Base-by-base conservation (phyloP, 495 filamentous ascomycete genomes). In the Rostrohypoxylon terebratum region DNA sequence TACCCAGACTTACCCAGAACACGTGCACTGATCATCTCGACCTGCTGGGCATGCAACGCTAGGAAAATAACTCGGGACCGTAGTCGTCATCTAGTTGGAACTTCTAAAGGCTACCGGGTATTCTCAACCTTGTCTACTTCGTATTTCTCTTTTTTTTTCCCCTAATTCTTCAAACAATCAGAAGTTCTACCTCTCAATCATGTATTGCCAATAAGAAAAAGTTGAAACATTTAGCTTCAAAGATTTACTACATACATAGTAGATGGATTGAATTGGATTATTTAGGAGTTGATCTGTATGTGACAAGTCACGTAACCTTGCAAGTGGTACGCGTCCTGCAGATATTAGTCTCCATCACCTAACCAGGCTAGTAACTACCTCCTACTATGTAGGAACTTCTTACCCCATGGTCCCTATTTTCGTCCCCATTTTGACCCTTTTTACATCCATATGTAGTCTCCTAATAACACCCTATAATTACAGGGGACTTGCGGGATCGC, bases 321-420 rank as follows among this genome's bases (percentile, higher is more conserved):
- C 38, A 57, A 59, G 59, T 58, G 50, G 59, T 63, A 69, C 66
- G 66, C 50, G 66, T 31, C 66, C 40, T 63, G 59, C 66, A 68
- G 45, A 47, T 59, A 58, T 21, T 54, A 40, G 21, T 1, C 11
- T 8, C 34, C 34, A 38, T 9, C 34, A 38, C 40, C 40, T 44
- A 44, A 44, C 13, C 13, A 44, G 14, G 40, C 14, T 44, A 14
- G 40, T 5, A 40, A 13, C 40, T n/a, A n/a, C n/a, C n/a, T n/a
- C n/a, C n/a, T n/a, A n/a, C n/a, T n/a, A n/a, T n/a, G n/a, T 16
- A 44, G 40, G 40, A 44, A n/a, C 42, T 18, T 9, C n/a, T 45
- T 45, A 55, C 51, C 51, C 28, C 51, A 55, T 28, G 31, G 51
- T 33, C 28, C 28, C 18, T 9, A n/a, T 44, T 38, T 38, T 38